Conservation (phyloP, 2,329 filamentous ascomycete species). For the Lasiodiplodia hormozganensis region DNA sequence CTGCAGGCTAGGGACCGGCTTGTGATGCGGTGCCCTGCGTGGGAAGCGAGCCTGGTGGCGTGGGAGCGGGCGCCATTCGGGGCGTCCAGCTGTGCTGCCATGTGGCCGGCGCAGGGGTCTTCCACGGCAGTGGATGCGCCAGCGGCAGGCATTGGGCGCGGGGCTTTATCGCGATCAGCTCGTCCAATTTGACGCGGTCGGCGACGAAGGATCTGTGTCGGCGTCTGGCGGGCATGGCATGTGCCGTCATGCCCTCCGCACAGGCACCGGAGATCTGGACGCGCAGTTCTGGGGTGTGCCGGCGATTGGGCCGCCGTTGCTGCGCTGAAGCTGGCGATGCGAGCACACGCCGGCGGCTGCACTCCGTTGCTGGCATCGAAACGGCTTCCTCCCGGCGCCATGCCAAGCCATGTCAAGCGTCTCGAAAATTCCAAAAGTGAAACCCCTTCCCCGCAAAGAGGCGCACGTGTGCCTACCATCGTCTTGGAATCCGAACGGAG, state of each 20-base stretch:
- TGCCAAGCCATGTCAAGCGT: conserved; percentile 27
- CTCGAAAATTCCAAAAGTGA: conserved; percentile 30
- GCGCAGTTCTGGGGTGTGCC: conserved; percentile 12
- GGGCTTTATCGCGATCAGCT: conserved; percentile 21
- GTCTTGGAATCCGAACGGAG: conserved; percentile 27
- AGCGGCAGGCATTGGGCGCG: conserved; percentile 21
- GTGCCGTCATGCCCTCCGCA: conserved; percentile 16
- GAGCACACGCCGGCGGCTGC: not conserved
- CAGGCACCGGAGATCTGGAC: conserved; percentile 25
- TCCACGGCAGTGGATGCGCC: conserved; percentile 22
- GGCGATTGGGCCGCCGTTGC: conserved; percentile 23
- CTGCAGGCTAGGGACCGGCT: not conserved
- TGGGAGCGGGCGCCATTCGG: conserved; percentile 15
- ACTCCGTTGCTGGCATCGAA: conserved; percentile 17
- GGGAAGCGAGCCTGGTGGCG: conserved; percentile 14
- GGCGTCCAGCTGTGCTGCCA: conserved; percentile 23
- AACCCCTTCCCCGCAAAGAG: conserved; percentile 31
- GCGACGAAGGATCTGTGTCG: conserved; percentile 22
- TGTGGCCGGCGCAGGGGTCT: conserved; percentile 26
- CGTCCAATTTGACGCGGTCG: conserved; percentile 22
- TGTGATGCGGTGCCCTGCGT: conserved; percentile 22
- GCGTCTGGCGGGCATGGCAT: conserved; percentile 19
- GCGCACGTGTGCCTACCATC: conserved; percentile 29
- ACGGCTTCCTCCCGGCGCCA: conserved; percentile 25
- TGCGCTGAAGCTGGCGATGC: not conserved